These are phyloP conservation scores for Thalia dealbata DNA, from an alignment of 176 grass and related monocot species.

Conservation along the genomic window DNA sequence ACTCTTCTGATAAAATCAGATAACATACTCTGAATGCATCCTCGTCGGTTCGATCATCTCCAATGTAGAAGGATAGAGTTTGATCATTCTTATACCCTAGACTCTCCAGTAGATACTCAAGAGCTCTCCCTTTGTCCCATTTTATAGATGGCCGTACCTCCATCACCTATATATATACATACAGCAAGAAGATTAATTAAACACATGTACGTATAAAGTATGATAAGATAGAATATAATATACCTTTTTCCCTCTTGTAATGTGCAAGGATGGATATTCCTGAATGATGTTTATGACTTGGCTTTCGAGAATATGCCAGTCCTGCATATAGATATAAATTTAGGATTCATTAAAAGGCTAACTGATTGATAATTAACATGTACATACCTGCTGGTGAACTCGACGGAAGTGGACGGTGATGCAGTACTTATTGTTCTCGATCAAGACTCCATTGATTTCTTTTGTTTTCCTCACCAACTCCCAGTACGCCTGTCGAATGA, in stretches of 20 bases:
- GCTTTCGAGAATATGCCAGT: not conserved
- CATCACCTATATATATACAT: slow-evolving; percentile 21
- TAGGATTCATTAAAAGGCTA: too few relatives aligned
- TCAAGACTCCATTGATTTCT: slow-evolving; percentile 37
- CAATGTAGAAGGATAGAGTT: slow-evolving; percentile 54
- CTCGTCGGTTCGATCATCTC: slow-evolving; percentile 73
- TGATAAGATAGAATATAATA: too few relatives aligned
- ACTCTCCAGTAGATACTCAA: slow-evolving; percentile 41
- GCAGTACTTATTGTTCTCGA: slow-evolving; percentile 75
- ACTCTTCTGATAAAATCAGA: too few relatives aligned
- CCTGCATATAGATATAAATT: not conserved
- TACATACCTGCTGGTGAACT: slow-evolving; percentile 34
- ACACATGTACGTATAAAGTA: too few relatives aligned
- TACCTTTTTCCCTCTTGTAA: not conserved
- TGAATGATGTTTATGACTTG: not conserved
- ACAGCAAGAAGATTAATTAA: not conserved
- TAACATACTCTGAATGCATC: slow-evolving; percentile 54
- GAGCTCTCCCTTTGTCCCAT: slow-evolving; percentile 73
- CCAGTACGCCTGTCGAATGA: slow-evolving; percentile 38
- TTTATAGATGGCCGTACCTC: slow-evolving; percentile 48
- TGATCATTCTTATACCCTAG: slow-evolving; percentile 19
- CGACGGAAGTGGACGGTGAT: slow-evolving; percentile 56
- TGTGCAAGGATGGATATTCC: not conserved
- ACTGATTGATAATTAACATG: too few relatives aligned
- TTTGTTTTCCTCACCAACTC: slow-evolving; percentile 23